These are phyloP conservation scores for Fibroporia radiculosa DNA, from an alignment of 768 basidiomycete genomes.

Conservation along the genomic window DNA sequence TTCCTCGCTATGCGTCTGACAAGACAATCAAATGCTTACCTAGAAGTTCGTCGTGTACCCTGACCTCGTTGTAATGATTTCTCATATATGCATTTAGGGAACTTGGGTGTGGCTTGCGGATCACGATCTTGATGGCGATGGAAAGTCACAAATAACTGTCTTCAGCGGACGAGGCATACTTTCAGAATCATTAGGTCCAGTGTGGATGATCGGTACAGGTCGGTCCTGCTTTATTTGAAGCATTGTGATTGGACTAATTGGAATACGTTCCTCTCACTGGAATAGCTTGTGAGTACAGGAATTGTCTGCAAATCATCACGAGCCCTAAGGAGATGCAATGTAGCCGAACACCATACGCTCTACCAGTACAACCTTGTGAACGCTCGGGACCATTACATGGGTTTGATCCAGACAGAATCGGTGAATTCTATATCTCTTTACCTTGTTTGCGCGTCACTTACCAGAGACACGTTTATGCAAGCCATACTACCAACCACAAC, in stretches of 20 bases:
- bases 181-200: conserved; percentile 67
- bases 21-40: conserved; percentile 29
- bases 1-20: conserved; percentile 61
- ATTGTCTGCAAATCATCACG: no score
- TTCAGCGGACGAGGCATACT: conserved; percentile 66
- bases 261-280: conserved; percentile 2
- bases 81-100: conserved; percentile 33
- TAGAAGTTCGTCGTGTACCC: conserved; percentile 41
- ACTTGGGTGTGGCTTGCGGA: conserved; percentile 80
- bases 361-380: conserved; percentile 64
- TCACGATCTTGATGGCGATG: conserved; percentile 69
- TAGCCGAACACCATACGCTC: conserved; percentile 58
- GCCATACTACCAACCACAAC: conserved; percentile 66
- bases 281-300: conserved; percentile 4
- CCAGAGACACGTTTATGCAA: conserved; percentile 14
- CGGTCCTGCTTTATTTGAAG: conserved; percentile 14
- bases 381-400: conserved; percentile 62
- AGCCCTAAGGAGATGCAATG: conserved; percentile 11
- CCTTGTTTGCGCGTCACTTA: not conserved
- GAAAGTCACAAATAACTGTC: conserved; percentile 36
- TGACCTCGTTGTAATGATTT: not conserved
- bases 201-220: conserved; percentile 76
- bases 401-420: conserved; percentile 70
- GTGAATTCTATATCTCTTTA: conserved; percentile 23
- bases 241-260: not conserved